Conservation (phyloP, 768 basidiomycete species). For the Zangia roseola region DNA sequence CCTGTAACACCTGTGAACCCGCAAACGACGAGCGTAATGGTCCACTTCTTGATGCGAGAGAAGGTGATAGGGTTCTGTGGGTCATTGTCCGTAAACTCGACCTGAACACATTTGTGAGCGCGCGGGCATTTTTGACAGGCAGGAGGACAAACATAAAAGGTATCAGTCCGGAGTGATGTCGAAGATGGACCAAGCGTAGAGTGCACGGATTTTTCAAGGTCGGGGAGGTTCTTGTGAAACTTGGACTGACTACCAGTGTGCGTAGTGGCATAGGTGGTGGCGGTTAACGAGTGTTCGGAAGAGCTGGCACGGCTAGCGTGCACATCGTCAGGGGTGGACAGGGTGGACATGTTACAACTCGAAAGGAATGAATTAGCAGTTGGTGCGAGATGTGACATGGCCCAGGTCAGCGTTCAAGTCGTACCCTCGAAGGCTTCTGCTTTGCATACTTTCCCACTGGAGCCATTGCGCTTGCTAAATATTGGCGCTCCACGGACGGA, state of each 20-base stretch:
- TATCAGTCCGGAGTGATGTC: background rate
- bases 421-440: no score
- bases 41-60: constrained; percentile 40
- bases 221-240: background rate
- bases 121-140: background rate
- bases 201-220: constrained; percentile 10
- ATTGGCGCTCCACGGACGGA: background rate
- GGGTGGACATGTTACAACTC: constrained; percentile 13
- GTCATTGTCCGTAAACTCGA: constrained; percentile 39
- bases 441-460: constrained; percentile 4
- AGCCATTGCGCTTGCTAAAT: background rate
- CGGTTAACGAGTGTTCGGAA: constrained; percentile 13
- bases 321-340: constrained; percentile 6
- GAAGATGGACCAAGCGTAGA: constrained; percentile 2
- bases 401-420: background rate
- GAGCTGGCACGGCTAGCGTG: constrained; percentile 14
- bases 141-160: constrained; percentile 14
- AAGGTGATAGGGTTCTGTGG: constrained; percentile 38
- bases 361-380: constrained; percentile 15
- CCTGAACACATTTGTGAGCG: constrained; percentile 21
- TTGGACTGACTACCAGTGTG: constrained; percentile 1
- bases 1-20: constrained; percentile 31
- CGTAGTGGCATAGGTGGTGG: constrained; percentile 8
- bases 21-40: constrained; percentile 32
- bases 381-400: constrained; percentile 3